These are phyloP conservation scores for Stereocaulon alpinum DNA, from an alignment of 495 filamentous ascomycete genomes.

Conservation along the genomic window DNA sequence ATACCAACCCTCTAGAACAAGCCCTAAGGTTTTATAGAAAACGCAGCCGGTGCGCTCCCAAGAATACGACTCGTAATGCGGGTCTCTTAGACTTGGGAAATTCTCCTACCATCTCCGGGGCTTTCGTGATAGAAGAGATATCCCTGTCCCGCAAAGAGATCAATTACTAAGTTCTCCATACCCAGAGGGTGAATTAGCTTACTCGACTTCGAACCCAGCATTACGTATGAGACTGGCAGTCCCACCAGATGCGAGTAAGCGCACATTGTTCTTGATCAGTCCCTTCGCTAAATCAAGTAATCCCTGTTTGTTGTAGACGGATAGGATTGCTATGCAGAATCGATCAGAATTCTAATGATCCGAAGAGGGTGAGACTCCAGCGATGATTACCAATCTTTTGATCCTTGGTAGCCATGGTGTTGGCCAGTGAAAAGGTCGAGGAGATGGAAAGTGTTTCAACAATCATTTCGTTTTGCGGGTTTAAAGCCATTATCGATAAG, in stretches of 20 bases:
- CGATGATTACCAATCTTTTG: neutral
- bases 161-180: neutral
- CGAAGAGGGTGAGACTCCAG: neutral
- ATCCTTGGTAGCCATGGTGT: neutral
- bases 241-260: constrained; percentile 86
- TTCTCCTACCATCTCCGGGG: constrained; percentile 91
- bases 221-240: constrained; percentile 92
- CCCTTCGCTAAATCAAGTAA: constrained; percentile 93
- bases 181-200: constrained; percentile 27
- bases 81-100: too few species aligned
- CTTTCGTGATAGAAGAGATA: constrained; percentile 92
- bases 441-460: neutral
- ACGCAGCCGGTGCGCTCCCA: too few species aligned
- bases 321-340: constrained; percentile 68
- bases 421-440: neutral
- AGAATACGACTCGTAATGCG: too few species aligned
- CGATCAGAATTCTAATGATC: neutral
- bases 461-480: neutral
- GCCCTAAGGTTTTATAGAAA: too few species aligned
- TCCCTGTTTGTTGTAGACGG: constrained; percentile 97
- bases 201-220: constrained; percentile 89
- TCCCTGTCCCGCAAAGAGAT: constrained; percentile 35
- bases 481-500: neutral
- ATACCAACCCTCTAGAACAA: neutral
- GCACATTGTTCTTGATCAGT: constrained; percentile 78